A percentile compares a stretch with the other conserved stretches of the same genome.
phyloP scores from a whole-genome alignment of 768 basidiomycete genomes.

The Hemileccinum rubropunctum region DNA sequence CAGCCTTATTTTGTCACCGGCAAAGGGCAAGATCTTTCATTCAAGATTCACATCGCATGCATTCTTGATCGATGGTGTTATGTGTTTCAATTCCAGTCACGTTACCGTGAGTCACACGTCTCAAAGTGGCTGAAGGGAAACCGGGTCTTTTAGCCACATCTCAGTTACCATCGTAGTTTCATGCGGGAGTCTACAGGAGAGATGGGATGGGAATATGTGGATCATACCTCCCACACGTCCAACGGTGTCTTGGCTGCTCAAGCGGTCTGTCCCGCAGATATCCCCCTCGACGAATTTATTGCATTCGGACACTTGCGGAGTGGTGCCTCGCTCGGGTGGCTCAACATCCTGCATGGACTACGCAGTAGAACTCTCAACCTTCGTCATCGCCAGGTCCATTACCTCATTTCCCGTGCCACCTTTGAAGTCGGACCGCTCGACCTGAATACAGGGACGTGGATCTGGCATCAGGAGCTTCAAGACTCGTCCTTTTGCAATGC shows the following conservation, averaged over 20 bases:
- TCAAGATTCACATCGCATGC: background rate
- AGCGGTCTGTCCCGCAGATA: background rate
- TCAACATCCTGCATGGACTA: background rate
- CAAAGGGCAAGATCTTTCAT: background rate
- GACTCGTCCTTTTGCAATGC: background rate
- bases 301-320: background rate
- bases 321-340: background rate
- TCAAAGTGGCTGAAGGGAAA: too few relatives aligned
- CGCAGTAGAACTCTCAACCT: background rate
- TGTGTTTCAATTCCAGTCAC: too few relatives aligned
- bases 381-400: background rate
- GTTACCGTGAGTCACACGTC: too few relatives aligned
- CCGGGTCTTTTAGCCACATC: too few relatives aligned
- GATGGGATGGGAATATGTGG: too few relatives aligned
- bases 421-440: background rate
- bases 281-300: background rate
- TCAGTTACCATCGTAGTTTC: too few relatives aligned
- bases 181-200: too few relatives aligned
- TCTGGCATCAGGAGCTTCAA: background rate
- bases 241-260: background rate
- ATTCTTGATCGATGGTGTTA: too few relatives aligned
- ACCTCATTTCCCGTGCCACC: background rate
- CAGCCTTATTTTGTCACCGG: background rate
- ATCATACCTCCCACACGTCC: background rate
- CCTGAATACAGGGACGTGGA: background rate